Evolutionary conservation across 75 land plant genomes (phyloP), one percentile per base, ranked within the genome.

Genomic region (Azolla pinnata): DNA sequence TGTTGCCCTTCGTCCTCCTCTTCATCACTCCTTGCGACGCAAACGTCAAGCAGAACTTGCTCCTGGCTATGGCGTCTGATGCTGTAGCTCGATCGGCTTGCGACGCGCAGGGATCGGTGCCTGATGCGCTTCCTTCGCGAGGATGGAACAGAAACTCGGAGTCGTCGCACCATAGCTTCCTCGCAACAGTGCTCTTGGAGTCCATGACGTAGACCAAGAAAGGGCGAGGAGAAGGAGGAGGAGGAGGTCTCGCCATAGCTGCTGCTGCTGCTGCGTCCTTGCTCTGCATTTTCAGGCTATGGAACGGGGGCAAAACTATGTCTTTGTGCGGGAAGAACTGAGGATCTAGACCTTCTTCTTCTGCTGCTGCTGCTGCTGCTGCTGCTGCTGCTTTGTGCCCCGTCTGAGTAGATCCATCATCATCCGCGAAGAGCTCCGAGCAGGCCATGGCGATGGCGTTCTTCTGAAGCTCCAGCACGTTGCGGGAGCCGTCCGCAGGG

Each of bases 401-500:
- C 26, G 65, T 29, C 40, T 12, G 40, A 5, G 40, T 5, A 5
- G 40, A 35, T 35, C 40, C 40, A 35, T 35, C 10, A 12, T 35
- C 40, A n/a, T n/a, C n/a, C n/a, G n/a, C n/a, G n/a, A 29, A 14
- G 2, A 69, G 25, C 0, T 78, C 71, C 32, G 64, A 70, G 44
- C 74, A 76, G 12, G 84, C 68, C 33, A 84, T 62, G 58, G 69
- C 81, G 40, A 84, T 59, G 33, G 82, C 57, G 61, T 81, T 87
- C 60, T 84, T 87, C 75, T 67, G 69, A 29, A 83, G 60, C 79
- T 81, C 90, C 24, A 83, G 69, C 59, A 86, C 53, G 40, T 83
- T 86, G 7, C 90, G 61, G 54, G 67, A 74, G 26, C 72, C 66
- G 19, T 56, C 69, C 42, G 24, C 29, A 19, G 53, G 60, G 40